Base-by-base conservation (phyloP, 805 yeast species). In the Kodamaea lidongshanica region DNA sequence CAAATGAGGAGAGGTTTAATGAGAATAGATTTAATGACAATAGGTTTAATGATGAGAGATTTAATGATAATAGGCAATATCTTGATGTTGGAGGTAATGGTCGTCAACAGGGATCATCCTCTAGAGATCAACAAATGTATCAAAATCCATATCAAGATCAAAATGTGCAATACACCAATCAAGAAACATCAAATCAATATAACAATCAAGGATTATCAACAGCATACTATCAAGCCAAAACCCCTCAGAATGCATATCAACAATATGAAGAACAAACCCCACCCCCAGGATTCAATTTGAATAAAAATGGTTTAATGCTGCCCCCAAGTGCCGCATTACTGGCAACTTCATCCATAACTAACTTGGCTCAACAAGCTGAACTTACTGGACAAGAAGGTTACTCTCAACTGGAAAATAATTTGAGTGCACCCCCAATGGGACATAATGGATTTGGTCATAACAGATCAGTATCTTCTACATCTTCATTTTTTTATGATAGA, bases 401-500 rank as follows among this genome's bases (percentile, higher is more conserved):
- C 17, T 50, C 56, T 12, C 46, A 46, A 23, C 52, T 58, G 8
- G 64, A 58, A 22, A 51, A 41, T 30, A 50, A 52, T 28, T 46
- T 54, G 33, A 33, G 38, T 6, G 32, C 42, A 4, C 40, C 53
- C 3, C 41, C 38, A 12, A 32, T 11, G 8, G 23, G 17, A n/a
- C 24, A 30, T 17, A 21, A 43, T 27, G n/a, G n/a, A n/a, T 36
- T 38, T 26, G 45, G 49, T 14, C 68, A 61, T 44, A 41, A 35
- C 14, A 46, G 69, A 25, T 54, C 63, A 16, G 54, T 55, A 3
- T 60, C 67, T 27, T 54, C 61, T 9, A 49, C 60, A 6, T 61
- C 65, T 28, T 59, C 67, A 31, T 47, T 59, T 37, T 49, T 56
- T 36, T 50, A 56, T 35, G 58, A 56, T 35, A 42, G 51, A 11